Percentiles rank a stretch among this genome's conserved stretches.
Conservation (phyloP, 164 flowering plant species). For the Tetrastigma voinierianum region DNA sequence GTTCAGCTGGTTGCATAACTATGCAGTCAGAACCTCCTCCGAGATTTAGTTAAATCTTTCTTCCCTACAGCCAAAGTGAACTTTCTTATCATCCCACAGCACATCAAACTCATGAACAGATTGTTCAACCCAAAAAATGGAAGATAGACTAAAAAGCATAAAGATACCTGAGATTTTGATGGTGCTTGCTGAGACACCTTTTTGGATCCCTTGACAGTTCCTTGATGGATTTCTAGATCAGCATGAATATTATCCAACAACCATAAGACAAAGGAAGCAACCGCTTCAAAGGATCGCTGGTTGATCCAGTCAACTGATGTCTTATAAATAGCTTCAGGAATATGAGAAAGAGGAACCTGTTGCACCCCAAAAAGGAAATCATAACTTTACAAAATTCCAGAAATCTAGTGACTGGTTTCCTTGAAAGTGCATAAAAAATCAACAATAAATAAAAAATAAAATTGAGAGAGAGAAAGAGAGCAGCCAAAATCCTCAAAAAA, state of each 20-base stretch:
- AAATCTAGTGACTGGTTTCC: background rate
- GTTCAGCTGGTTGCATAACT: no score
- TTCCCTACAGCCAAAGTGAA: background rate
- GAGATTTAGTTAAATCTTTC: background rate
- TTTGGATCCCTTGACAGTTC: conserved; percentile 35
- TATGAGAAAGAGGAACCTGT: conserved; percentile 39
- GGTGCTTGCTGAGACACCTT: conserved; percentile 34
- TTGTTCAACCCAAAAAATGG: background rate
- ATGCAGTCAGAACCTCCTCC: no score
- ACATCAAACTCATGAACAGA: background rate
- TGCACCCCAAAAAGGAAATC: background rate
- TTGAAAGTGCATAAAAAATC: background rate
- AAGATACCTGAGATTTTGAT: conserved; percentile 43
- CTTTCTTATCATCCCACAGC: background rate
- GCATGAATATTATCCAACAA: conserved; percentile 37
- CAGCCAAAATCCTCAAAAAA: background rate
- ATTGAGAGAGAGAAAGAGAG: background rate
- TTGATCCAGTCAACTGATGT: conserved; percentile 45
- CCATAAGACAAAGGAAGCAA: conserved; percentile 45
- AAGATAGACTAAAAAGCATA: background rate
- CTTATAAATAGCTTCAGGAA: conserved; percentile 40
- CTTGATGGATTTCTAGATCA: conserved; percentile 34
- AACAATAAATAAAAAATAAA: background rate
- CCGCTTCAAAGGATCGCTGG: conserved; percentile 31
- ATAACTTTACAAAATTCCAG: background rate